Evolutionary conservation across 1,139 yeast genomes (phyloP), one percentile per base, ranked within the genome.

Genomic region (Kazachstania sp.): DNA sequence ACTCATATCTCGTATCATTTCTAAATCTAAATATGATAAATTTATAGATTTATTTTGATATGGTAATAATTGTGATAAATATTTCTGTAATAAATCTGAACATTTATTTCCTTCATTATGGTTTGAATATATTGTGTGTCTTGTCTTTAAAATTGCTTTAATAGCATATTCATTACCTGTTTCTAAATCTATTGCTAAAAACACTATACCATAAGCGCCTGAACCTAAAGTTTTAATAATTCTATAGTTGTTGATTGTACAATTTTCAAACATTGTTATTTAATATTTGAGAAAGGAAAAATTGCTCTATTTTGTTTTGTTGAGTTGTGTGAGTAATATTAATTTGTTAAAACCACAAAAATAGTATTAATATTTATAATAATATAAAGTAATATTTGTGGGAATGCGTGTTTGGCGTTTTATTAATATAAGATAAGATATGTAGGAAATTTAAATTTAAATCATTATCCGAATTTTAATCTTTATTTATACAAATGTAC

Each of bases 161-260:
- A 92, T 79, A 3, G 96, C 96, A 57, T 72, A 81, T 26, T 70
- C 65, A 45, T 71, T 64, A 29, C 75, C 73, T 0, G 81, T 74
- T 43, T 55, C 58, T n/a, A 73, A 55, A 61, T 86, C 83, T 53
- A 72, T 69, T 5, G 87, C 92, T 18, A 77, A 71, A 66, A 85
- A 87, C 13, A 88, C 95, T 31, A 86, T 73, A 3, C 96, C 96
- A 61, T 85, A 87, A 28, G 95, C 90, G 36, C 97, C 96, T 1
- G 95, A 78, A 15, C 97, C 97, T 16, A 86, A 73, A 41, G 52
- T 57, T 11, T 49, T 39, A 9, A 55, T 48, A 18, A 63, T 51
- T 41, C 52, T 54, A 44, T 52, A 61, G 40, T 61, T 60, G 47
- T 63, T 63, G 15, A 63, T 56, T 46, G 54, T 55, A 45, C 62